phyloP scores from a whole-genome alignment of 1,284 basidiomycete species.

The Vanrija humicola region DNA sequence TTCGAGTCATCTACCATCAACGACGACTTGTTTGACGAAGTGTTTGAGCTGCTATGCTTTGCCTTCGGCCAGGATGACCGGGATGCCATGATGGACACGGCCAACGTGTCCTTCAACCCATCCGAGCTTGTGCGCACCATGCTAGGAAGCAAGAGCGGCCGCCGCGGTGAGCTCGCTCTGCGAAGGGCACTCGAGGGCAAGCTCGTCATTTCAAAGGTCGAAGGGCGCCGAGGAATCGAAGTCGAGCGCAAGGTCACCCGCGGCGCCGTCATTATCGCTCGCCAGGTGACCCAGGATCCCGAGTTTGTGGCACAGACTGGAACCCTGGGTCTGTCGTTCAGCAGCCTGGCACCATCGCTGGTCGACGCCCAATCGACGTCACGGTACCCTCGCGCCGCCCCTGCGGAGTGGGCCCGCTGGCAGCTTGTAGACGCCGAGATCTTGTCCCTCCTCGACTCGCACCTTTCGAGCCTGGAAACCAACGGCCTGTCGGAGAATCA shows the following conservation, averaged over 20 bases:
- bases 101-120: constrained; percentile 14
- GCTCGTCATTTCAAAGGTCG: constrained; percentile 11
- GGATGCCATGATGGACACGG: constrained; percentile 23
- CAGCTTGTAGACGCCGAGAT: constrained; percentile 40
- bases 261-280: constrained; percentile 37
- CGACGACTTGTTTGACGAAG: constrained; percentile 33
- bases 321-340: constrained; percentile 21
- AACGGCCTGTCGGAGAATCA: constrained; percentile 11
- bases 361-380: constrained; percentile 31
- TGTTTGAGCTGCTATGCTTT: constrained; percentile 36
- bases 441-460: constrained; percentile 38
- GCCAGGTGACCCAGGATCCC: constrained; percentile 26
- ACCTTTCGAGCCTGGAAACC: constrained; percentile 27
- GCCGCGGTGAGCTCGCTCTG: constrained; percentile 35
- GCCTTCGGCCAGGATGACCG: constrained; percentile 35
- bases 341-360: constrained; percentile 34
- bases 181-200: constrained; percentile 35
- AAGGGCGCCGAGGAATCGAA: constrained; percentile 19
- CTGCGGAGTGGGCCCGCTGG: constrained; percentile 28
- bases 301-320: constrained; percentile 17
- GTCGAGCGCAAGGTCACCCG: constrained; percentile 34
- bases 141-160: constrained; percentile 31
- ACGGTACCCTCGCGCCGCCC: constrained; percentile 22
- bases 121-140: constrained; percentile 29
- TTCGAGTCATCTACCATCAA: constrained; percentile 29